Evolutionary conservation across 306 rosid species (phyloP), one percentile per base, ranked within the genome.

Genomic region (Ormosia emarginata): DNA sequence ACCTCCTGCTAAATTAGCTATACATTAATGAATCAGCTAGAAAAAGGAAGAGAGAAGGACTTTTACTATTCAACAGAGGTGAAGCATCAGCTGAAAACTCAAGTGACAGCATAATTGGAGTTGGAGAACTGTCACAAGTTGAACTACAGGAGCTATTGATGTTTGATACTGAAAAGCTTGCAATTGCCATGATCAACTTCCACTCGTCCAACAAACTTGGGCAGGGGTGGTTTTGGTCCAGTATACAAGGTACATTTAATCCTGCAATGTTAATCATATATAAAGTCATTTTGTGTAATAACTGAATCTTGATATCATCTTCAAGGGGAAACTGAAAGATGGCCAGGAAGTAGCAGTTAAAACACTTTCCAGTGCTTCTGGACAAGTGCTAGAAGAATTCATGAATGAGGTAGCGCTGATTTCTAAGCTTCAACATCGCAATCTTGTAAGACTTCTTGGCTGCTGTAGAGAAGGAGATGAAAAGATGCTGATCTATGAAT

Each of bases 381-480:
- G 82, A 4, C 91, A 88, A 69, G 91, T 88, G 18, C 0, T 63
- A 1, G 85, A 86, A 81, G 91, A 88, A 75, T 81, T 88, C 49
- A 88, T 78, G 77, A 88, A 86, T 32, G 90, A 88, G 72, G 85
- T 88, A 3, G 71, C 62, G 0, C 85, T 88, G 59, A 81, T 86
- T 75, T 84, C 90, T 36, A 83, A 86, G 43, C 90, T 88, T 34
- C 91, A 88, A 44, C 91, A 88, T 53, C 80, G 86, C 13, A 88
- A 88, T 86, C 88, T 88, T 57, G 89, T 88, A 17, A 76, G 85
- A 17, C 76, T 88, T 41, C 76, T 81, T 33, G 91, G 91, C 7
- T 88, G 89, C n/a, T 85, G 91, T 37, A 33, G 83, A 46, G 87
- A 88, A 78, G 36, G 79, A 46, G 82, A 75, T 0, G 91, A 88